Evolutionary conservation across 352 stramenopile species (phyloP), one percentile per base, ranked within the genome.

Genomic region (Pythium utonaiense): DNA sequence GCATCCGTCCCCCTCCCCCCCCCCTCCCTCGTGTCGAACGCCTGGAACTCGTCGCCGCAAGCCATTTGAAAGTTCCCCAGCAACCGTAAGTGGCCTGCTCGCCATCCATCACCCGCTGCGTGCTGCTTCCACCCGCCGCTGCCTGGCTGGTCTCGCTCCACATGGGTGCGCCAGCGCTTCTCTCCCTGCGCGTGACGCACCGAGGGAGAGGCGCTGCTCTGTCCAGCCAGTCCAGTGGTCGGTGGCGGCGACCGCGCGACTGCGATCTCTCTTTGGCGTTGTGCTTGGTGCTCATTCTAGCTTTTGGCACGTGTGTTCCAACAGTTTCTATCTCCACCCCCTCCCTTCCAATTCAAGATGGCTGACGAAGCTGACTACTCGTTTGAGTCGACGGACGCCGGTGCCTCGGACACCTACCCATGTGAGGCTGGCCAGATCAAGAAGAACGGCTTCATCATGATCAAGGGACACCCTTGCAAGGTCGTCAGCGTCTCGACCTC

Each of bases 391-490:
- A 86, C 93, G 71, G 95, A 99, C 81, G 97, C 97, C 67, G 97
- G 97, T 83, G 96, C 97, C 58, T 99, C 97, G 53, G 85, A 96
- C 66, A 98, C 95, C 61, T 99, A 98, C 84, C 97, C 97, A 66
- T 94, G 89, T 67, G 97, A 99, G 85, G 97, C 97, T 73, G 97
- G 97, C 64, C 96, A 99, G 85, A 98, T 99, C 88, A 97, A 98
- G 75, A 98, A 98, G 87, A 96, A 96, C 88, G 94, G 97, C 71
- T 99, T 98, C 93, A 99, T 99, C 78, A 98, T 99, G 85, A 99
- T 99, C 91, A 99, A 99, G 91, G 96, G 95, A 70, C 95, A 98
- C 80, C 96, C 97, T 54, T 99, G 97, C 96, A 99, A 99, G 91
- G 85, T 97, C 42, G 89, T 96, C 54, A 96, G 77, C 72, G 97